phyloP scores from a whole-genome alignment of 306 rosid species.

The Quercus ilex region DNA sequence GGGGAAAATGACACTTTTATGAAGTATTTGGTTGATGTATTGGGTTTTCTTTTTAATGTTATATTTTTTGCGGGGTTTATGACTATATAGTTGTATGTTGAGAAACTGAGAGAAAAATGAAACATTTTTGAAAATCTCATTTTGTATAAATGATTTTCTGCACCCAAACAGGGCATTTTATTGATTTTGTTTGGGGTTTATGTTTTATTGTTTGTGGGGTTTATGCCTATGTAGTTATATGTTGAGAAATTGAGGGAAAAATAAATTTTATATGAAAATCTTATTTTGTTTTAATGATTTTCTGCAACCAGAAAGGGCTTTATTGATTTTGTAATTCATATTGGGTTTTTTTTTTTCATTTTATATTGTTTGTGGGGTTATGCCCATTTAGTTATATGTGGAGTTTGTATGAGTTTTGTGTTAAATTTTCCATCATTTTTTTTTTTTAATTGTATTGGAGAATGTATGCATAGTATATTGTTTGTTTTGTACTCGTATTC shows the following conservation, averaged over 20 bases:
- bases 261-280: background rate
- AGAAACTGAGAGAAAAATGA: background rate
- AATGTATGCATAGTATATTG: background rate
- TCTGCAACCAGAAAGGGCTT: background rate
- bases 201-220: background rate
- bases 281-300: background rate
- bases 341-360: background rate
- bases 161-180: background rate
- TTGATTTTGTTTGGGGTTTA: background rate
- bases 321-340: too few relatives aligned
- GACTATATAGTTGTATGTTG: background rate
- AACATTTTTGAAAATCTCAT: background rate
- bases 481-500: background rate
- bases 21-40: background rate
- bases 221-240: background rate
- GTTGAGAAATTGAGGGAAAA: conserved; percentile 11
- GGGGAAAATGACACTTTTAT: background rate
- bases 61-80: background rate
- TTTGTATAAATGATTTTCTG: background rate
- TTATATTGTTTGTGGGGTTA: background rate
- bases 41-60: conserved; percentile 7
- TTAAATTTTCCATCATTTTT: background rate
- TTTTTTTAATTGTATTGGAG: background rate
- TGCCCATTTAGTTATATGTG: background rate
- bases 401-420: background rate